Evolutionary conservation across 192 early-diverging fungal species (phyloP).

Genomic region (Allomyces javanicus): DNA sequence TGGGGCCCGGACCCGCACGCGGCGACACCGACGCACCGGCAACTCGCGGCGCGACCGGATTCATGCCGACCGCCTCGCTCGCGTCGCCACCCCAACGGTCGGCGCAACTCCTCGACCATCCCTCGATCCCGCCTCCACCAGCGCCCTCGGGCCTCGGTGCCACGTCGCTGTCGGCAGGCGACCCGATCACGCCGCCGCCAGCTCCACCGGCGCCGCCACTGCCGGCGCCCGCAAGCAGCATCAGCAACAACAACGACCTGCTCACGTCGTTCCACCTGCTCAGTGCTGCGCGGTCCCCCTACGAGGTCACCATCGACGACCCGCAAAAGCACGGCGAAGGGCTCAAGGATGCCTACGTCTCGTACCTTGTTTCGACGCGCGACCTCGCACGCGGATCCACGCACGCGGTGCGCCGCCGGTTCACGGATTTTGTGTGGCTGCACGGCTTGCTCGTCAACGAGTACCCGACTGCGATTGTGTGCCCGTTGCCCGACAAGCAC

Average conservation of each 20-base stretch:
- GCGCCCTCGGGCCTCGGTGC: too few relatives aligned
- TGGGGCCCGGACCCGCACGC: too few relatives aligned
- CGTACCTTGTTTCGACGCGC: slow-evolving; percentile 66
- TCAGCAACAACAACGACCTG: neutral
- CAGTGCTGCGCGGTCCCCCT: slow-evolving; percentile 3
- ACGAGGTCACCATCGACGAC: slow-evolving; percentile 48
- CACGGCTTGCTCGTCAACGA: slow-evolving; percentile 49
- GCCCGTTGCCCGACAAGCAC: slow-evolving; percentile 80
- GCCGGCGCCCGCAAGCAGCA: too few relatives aligned
- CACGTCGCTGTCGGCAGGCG: too few relatives aligned
- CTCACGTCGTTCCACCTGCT: slow-evolving; percentile 1
- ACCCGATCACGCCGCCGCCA: too few relatives aligned
- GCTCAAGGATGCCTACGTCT: slow-evolving; percentile 52
- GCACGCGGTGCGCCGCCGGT: slow-evolving; percentile 51
- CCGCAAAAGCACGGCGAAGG: slow-evolving; percentile 83
- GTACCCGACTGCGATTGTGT: slow-evolving; percentile 61
- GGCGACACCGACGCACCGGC: too few relatives aligned
- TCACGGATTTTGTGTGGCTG: slow-evolving; percentile 88
- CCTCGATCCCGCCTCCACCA: too few relatives aligned
- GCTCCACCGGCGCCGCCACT: too few relatives aligned
- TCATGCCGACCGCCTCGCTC: too few relatives aligned
- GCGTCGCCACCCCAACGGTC: too few relatives aligned
- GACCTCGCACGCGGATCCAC: slow-evolving; percentile 1
- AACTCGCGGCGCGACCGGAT: too few relatives aligned
- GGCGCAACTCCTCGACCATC: too few relatives aligned